These are phyloP conservation scores for Drechslerella stenobrocha DNA, from an alignment of 2,329 filamentous ascomycete species.

Conservation along the genomic window DNA sequence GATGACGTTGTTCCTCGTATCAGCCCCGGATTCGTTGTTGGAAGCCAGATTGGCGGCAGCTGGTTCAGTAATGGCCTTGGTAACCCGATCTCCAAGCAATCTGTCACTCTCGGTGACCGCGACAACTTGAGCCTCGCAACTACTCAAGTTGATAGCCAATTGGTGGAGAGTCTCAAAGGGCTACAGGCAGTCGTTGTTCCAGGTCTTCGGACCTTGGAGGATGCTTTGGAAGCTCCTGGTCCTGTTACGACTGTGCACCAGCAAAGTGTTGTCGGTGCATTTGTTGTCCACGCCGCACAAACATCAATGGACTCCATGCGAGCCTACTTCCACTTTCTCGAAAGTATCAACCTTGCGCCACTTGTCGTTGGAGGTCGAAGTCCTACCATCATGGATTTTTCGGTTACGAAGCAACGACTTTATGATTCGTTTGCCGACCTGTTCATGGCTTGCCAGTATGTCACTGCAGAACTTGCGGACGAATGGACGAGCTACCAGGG, in stretches of 20 bases:
- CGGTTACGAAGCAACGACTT: constrained; percentile 84
- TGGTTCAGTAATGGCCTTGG: constrained; percentile 74
- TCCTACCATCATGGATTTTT: constrained; percentile 83
- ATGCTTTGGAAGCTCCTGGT: constrained; percentile 74
- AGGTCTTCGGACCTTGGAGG: constrained; percentile 82
- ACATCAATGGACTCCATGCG: constrained; percentile 86
- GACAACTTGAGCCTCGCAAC: constrained; percentile 73
- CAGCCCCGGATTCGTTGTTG: constrained; percentile 88
- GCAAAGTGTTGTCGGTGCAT: constrained; percentile 79
- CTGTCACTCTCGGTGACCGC: constrained; percentile 83
- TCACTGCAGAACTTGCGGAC: constrained; percentile 87
- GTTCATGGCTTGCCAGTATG: constrained; percentile 80
- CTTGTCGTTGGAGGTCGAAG: constrained; percentile 78
- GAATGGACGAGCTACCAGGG: constrained; percentile 95
- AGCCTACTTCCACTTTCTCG: constrained; percentile 84
- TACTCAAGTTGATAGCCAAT: constrained; percentile 71
- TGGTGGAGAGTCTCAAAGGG: constrained; percentile 83
- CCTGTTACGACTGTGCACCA: constrained; percentile 77
- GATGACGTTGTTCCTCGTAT: constrained; percentile 92
- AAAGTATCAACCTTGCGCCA: constrained; percentile 84
- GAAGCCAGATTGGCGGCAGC: constrained; percentile 78
- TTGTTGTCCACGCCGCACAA: constrained; percentile 74
- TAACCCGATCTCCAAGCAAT: constrained; percentile 70
- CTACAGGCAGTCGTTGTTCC: constrained; percentile 82
- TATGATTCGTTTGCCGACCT: constrained; percentile 94